Evolutionary conservation across 352 stramenopile genomes (phyloP), one percentile per base, ranked within the genome.

Genomic region (Phytophthora sojae): DNA sequence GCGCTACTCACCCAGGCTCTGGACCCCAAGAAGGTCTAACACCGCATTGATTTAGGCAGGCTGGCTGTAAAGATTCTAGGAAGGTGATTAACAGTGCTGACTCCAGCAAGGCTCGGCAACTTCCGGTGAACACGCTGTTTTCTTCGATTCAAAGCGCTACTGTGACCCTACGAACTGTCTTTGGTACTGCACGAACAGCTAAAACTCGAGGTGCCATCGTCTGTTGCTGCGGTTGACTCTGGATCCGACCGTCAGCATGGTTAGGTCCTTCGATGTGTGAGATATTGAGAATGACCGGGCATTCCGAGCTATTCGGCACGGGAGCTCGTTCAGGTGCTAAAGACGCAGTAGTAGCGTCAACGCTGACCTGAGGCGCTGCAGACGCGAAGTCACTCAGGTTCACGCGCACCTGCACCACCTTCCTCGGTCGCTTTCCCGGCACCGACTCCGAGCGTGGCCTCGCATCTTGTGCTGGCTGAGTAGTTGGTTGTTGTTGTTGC

Each of bases 1-100:
- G 88, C 90, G 15, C 67, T 94, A 60, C 71, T 97, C 39, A 84
- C 75, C 21, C 81, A 88, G 37, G 83, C 90, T 14, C 62, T 85
- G 6, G 74, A 90, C 29, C 71, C 75, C 9, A 90, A 85, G 59
- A 76, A 77, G 17, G 39, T 61, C n/a, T 80, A 56, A 74, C 1
- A 55, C 3, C n/a, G 26, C 8, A 26, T 26, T 26, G n/a, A 4
- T 8, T 15, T 5, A 52, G 39, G 26, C 2, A 29, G 1, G 26
- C 1, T 29, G 26, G 26, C 2, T 30, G 26, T 30, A 30, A 30
- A 30, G 26, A 6, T 30, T 30, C 26, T 21, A 30, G 26, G 26
- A 30, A 30, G 26, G 26, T 30, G 26, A 30, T 30, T 30, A 6
- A 6, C 26, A 30, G 26, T 45, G 15, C 37, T 45, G 37, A 15